Conservation (phyloP, 345 rosid genomes). For the Anacardium occidentale region DNA sequence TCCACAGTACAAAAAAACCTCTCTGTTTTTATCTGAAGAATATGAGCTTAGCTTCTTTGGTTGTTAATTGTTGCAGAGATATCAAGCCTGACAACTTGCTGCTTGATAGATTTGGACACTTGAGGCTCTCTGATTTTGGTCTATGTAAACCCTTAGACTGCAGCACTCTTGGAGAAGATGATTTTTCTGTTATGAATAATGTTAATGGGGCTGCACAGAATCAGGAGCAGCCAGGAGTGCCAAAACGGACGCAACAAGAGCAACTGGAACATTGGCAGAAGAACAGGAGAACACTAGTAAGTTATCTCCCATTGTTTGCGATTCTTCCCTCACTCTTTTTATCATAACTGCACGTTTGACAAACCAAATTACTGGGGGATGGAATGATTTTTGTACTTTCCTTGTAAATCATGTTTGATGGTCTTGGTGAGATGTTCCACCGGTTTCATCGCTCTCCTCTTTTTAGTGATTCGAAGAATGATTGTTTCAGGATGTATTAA, state of each 20-base stretch:
- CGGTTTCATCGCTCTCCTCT: not conserved
- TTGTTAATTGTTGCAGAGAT: slow-evolving; percentile 51
- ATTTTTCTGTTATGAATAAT: slow-evolving; percentile 48
- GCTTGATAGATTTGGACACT: slow-evolving; percentile 81
- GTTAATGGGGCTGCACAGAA: slow-evolving; percentile 39
- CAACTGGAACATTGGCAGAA: slow-evolving; percentile 89
- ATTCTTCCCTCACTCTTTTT: not conserved
- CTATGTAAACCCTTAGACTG: slow-evolving; percentile 91
- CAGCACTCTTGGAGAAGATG: slow-evolving; percentile 70
- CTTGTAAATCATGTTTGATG: not conserved
- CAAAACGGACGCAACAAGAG: slow-evolving; percentile 84
- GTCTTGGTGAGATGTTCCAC: not conserved
- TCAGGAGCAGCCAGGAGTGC: slow-evolving; percentile 44
- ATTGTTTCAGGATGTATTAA: not conserved
- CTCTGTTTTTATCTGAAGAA: not conserved
- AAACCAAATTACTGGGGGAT: not conserved
- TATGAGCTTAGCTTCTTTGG: slow-evolving; percentile 11
- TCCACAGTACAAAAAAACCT: not conserved
- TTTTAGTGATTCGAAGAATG: slow-evolving; percentile 18
- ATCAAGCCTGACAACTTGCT: slow-evolving; percentile 94
- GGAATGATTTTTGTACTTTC: not conserved
- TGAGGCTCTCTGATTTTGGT: slow-evolving; percentile 93
- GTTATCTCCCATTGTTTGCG: slow-evolving; percentile 20
- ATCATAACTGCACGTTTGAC: not conserved
- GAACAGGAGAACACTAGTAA: slow-evolving; percentile 89